Evolutionary conservation across 306 rosid genomes (phyloP).

Genomic region (Lablab purpureus): DNA sequence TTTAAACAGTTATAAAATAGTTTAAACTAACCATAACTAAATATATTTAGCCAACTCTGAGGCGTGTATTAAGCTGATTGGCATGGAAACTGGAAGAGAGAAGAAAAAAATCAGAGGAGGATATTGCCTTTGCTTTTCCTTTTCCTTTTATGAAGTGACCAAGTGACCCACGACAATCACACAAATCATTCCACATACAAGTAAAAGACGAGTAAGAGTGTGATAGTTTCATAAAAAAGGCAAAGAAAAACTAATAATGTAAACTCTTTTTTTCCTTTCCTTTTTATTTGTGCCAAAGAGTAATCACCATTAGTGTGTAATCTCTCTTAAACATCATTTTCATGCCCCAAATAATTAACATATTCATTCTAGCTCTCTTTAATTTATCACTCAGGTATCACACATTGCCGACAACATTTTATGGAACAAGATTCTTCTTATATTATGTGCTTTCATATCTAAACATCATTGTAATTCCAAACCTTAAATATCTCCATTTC

Average conservation of each 20-base stretch:
- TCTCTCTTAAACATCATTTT: slow-evolving; percentile 14
- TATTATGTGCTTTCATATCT: too few species aligned
- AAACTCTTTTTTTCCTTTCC: not conserved
- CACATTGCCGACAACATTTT: slow-evolving; percentile 49
- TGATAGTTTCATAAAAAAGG: not conserved
- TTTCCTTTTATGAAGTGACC: too few species aligned
- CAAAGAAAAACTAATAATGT: not conserved
- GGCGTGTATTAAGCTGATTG: too few species aligned
- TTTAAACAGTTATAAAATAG: too few species aligned
- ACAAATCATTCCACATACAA: not conserved
- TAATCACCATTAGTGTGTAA: slow-evolving; percentile 15
- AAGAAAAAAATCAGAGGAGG: too few species aligned
- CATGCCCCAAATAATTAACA: slow-evolving; percentile 10
- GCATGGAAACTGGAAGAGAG: too few species aligned
- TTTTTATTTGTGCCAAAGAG: slow-evolving; percentile 21
- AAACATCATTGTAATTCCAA: too few species aligned
- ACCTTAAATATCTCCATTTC: too few species aligned
- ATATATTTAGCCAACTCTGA: too few species aligned
- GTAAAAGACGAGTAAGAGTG: not conserved
- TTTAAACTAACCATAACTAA: too few species aligned
- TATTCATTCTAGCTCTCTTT: slow-evolving; percentile 11
- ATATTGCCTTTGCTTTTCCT: too few species aligned
- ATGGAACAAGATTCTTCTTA: slow-evolving; percentile 31
- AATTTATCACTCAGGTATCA: slow-evolving; percentile 26
- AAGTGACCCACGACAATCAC: not conserved